These are phyloP conservation scores for Stagonosporopsis tanaceti DNA, from an alignment of 2,329 filamentous ascomycete genomes.

Conservation along the genomic window DNA sequence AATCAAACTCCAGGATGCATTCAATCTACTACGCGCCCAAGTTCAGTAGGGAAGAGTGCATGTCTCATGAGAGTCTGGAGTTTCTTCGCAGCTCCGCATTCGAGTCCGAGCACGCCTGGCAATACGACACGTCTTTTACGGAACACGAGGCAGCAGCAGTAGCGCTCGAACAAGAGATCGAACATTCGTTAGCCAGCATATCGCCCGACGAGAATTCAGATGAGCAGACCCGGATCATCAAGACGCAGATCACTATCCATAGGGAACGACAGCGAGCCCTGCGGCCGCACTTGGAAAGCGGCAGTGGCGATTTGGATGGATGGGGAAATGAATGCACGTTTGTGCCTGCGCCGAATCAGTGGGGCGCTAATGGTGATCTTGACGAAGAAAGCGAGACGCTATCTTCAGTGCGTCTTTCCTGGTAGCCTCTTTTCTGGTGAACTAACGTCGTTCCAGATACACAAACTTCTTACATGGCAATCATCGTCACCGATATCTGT, in stretches of 20 bases:
- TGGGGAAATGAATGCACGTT: constrained; percentile 49
- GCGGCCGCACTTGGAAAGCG: constrained; percentile 48
- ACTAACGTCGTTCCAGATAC: constrained; percentile 35
- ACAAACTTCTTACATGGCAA: constrained; percentile 49
- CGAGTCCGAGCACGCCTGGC: constrained; percentile 49
- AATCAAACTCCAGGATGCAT: constrained; percentile 5
- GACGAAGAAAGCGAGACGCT: constrained; percentile 49
- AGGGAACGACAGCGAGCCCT: constrained; percentile 45
- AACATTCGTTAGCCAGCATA: constrained; percentile 42
- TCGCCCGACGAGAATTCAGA: constrained; percentile 49
- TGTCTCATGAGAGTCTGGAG: constrained; percentile 43
- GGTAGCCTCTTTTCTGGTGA: background rate
- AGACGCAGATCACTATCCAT: constrained; percentile 48
- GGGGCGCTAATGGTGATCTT: constrained; percentile 48
- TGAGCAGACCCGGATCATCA: constrained; percentile 45
- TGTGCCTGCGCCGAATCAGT: constrained; percentile 49
- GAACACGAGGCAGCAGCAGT: constrained; percentile 47
- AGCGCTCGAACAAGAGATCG: constrained; percentile 46
- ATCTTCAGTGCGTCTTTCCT: constrained; percentile 40
- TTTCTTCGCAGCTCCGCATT: constrained; percentile 48
- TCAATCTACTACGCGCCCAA: constrained; percentile 22
- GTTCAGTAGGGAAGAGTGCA: constrained; percentile 38
- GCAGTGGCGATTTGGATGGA: constrained; percentile 45
- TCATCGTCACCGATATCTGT: constrained; percentile 44
- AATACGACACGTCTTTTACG: constrained; percentile 48